phyloP scores from a whole-genome alignment of 306 rosid genomes.

The Carpinus fangiana region DNA sequence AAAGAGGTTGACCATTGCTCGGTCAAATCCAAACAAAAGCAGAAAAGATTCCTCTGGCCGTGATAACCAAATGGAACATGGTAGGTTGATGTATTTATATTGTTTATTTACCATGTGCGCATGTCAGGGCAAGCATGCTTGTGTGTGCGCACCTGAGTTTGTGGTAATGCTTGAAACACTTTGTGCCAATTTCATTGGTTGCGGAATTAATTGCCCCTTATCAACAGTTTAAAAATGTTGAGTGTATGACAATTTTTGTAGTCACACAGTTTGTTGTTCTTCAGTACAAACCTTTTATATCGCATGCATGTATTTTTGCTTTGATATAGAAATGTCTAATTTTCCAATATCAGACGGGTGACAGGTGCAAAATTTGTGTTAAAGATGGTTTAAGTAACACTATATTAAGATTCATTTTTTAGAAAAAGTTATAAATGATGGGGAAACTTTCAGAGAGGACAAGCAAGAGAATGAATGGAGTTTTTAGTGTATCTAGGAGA shows the following conservation, averaged over 20 bases:
- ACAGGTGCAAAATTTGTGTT: not conserved
- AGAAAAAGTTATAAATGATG: not conserved
- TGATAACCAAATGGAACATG: constrained; percentile 32
- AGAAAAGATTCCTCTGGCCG: constrained; percentile 44
- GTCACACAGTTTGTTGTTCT: not conserved
- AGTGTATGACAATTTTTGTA: not conserved
- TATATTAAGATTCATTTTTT: not conserved
- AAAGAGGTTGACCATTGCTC: constrained; percentile 78
- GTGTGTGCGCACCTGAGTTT: not conserved
- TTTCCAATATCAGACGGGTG: not conserved
- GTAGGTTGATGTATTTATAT: constrained; percentile 36
- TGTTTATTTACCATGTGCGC: not conserved
- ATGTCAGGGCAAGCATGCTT: constrained; percentile 9
- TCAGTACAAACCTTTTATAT: not conserved
- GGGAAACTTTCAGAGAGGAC: not conserved
- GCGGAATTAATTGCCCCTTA: not conserved
- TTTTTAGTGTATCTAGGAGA: not conserved
- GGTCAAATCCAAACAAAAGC: constrained; percentile 73
- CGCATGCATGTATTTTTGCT: not conserved
- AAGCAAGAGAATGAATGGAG: not conserved
- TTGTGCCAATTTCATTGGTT: not conserved
- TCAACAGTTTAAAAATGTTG: not conserved
- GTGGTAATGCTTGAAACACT: constrained; percentile 3
- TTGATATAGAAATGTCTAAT: not conserved
- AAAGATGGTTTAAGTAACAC: not conserved